Conservation (phyloP, 331 rosid species). For the Acacia pycnantha region DNA sequence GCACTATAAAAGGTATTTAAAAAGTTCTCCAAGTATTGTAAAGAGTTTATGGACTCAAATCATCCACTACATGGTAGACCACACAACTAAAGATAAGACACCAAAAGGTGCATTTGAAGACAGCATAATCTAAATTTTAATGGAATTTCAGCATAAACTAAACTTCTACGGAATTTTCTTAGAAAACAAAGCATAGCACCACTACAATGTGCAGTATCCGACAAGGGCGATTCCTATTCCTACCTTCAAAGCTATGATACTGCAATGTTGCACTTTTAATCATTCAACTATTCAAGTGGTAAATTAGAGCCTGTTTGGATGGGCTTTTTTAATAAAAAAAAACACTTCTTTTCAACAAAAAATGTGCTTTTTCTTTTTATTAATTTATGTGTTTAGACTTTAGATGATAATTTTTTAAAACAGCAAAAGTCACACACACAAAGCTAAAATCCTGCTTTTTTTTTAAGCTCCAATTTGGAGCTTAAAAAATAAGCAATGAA, state of each 20-base stretch:
- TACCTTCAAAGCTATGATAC: not conserved
- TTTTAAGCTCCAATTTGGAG: no score
- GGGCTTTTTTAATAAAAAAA: no score
- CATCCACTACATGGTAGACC: not conserved
- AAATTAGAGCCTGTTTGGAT: no score
- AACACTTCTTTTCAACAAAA: no score
- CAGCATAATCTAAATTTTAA: not conserved
- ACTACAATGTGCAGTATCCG: not conserved
- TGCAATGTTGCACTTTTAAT: not conserved
- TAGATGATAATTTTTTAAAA: no score
- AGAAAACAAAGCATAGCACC: not conserved
- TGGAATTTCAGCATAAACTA: not conserved
- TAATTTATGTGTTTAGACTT: no score
- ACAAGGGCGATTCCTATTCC: not conserved
- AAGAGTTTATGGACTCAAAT: not conserved
- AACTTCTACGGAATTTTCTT: not conserved
- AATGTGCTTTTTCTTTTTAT: no score
- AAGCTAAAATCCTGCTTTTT: no score
- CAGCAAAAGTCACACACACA: no score
- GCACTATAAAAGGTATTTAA: not conserved
- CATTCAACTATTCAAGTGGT: not conserved
- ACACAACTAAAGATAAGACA: not conserved
- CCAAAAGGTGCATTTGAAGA: not conserved
- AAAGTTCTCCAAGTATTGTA: not conserved
- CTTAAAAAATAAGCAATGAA: no score